A percentile compares a stretch with the other conserved stretches of the same genome.
These are phyloP conservation scores for Ophiostoma montium DNA, from an alignment of 2,329 filamentous ascomycete species.

Conservation along the genomic window DNA sequence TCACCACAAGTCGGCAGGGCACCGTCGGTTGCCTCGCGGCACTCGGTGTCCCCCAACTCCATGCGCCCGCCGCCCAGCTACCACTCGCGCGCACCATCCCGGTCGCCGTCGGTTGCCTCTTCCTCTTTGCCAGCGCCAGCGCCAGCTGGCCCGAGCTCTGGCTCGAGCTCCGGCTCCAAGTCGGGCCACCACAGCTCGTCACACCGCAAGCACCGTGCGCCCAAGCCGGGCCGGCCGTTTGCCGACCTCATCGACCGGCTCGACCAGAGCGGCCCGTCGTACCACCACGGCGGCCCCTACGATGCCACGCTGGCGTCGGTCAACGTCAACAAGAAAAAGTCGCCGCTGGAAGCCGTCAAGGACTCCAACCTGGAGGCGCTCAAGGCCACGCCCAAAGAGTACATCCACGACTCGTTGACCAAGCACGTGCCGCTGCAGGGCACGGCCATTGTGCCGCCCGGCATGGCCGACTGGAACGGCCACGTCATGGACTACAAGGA, in stretches of 20 bases:
- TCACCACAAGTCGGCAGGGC: background rate
- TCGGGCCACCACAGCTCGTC: background rate
- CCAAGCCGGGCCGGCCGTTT: conserved; percentile 47
- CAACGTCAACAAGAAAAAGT: conserved; percentile 47
- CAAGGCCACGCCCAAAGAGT: conserved; percentile 65
- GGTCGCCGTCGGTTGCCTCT: background rate
- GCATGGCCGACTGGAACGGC: conserved; percentile 53
- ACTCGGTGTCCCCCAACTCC: background rate
- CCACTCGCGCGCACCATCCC: background rate
- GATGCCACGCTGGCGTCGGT: conserved; percentile 66
- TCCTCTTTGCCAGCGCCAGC: background rate
- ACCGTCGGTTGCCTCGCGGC: background rate
- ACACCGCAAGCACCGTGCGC: conserved; percentile 36
- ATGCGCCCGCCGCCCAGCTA: background rate
- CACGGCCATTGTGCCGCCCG: conserved; percentile 61
- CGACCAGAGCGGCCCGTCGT: conserved; percentile 50
- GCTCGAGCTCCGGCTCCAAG: background rate
- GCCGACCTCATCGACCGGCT: conserved; percentile 72
- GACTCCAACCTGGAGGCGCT: conserved; percentile 63
- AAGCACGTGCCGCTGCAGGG: conserved; percentile 72
- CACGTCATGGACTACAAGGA: conserved; percentile 66
- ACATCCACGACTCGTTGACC: conserved; percentile 57
- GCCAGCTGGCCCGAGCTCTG: background rate
- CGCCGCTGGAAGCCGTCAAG: conserved; percentile 64
- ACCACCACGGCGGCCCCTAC: conserved; percentile 85